A percentile compares a stretch with the other conserved stretches of the same genome.
These are phyloP conservation scores for Paracorniculantispora psalliotae DNA, from an alignment of 2,329 filamentous ascomycete genomes.

Conservation along the genomic window DNA sequence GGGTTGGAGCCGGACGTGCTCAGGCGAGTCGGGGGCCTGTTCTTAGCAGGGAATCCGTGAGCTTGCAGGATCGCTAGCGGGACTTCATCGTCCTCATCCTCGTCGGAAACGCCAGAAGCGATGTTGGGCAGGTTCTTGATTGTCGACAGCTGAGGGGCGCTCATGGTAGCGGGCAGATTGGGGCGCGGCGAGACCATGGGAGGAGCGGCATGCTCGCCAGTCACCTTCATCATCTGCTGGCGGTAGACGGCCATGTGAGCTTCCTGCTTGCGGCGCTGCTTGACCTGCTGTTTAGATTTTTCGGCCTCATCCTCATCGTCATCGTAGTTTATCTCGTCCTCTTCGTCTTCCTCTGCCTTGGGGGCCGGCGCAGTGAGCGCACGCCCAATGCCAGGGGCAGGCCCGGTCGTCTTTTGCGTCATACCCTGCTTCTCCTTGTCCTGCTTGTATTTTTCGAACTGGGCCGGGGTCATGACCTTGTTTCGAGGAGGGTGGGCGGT, in stretches of 20 bases:
- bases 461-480: slow-evolving; percentile 85
- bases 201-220: slow-evolving; percentile 57
- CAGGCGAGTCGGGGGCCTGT: slow-evolving; percentile 66
- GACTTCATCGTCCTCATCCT: slow-evolving; percentile 87
- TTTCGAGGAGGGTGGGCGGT: slow-evolving; percentile 44
- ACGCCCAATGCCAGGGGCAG: not conserved
- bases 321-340: slow-evolving; percentile 61
- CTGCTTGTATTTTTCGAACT: slow-evolving; percentile 77
- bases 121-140: slow-evolving; percentile 32
- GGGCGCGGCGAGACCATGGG: slow-evolving; percentile 40
- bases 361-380: not conserved
- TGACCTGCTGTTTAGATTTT: slow-evolving; percentile 65
- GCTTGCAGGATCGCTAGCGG: slow-evolving; percentile 82
- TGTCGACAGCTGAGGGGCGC: slow-evolving; percentile 54
- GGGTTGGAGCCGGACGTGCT: slow-evolving; percentile 62
- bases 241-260: slow-evolving; percentile 85
- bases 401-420: slow-evolving; percentile 36
- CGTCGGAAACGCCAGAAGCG: slow-evolving; percentile 66
- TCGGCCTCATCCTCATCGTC: slow-evolving; percentile 77
- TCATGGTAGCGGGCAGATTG: slow-evolving; percentile 52
- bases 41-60: slow-evolving; percentile 80
- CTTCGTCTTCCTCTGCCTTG: slow-evolving; percentile 52
- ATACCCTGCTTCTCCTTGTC: slow-evolving; percentile 61
- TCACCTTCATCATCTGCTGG: slow-evolving; percentile 96
- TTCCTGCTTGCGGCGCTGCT: slow-evolving; percentile 80